These are phyloP conservation scores for Citeromyces hawaiiensis DNA, from an alignment of 1,139 yeast species.

Conservation along the genomic window DNA sequence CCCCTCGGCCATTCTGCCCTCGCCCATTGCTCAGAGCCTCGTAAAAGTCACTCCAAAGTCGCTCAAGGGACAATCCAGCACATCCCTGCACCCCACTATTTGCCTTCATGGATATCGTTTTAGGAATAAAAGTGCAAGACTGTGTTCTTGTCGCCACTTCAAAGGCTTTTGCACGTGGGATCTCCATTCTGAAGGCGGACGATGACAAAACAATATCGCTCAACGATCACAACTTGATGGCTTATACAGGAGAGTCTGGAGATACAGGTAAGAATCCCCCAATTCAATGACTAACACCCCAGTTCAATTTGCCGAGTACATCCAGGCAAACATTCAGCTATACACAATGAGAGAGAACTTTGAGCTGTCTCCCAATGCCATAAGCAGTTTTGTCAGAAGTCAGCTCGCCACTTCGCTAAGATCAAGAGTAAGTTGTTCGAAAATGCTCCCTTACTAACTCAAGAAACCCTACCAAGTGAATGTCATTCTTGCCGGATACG, in stretches of 20 bases:
- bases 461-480: conserved; percentile 91
- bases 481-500: conserved; percentile 77
- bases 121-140: conserved; percentile 77
- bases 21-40: too few species aligned
- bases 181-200: conserved; percentile 69
- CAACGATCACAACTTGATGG: conserved; percentile 70
- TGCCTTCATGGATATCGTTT: conserved; percentile 63
- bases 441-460: not conserved
- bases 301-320: conserved; percentile 89
- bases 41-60: too few species aligned
- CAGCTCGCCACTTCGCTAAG: conserved; percentile 81
- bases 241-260: conserved; percentile 93
- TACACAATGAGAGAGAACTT: conserved; percentile 77
- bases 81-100: conserved; percentile 1
- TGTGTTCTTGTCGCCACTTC: conserved; percentile 84
- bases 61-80: too few species aligned
- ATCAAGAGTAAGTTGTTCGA: conserved; percentile 37
- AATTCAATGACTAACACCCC: not conserved
- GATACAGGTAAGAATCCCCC: conserved; percentile 40
- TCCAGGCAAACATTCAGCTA: conserved; percentile 85
- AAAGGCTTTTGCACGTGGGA: conserved; percentile 88
- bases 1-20: too few species aligned
- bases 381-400: conserved; percentile 79
- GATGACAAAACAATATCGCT: conserved; percentile 82
- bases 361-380: conserved; percentile 74